Evolutionary conservation across 768 basidiomycete species (phyloP), one percentile per base, ranked within the genome.

Genomic region (Boletus speciosus): DNA sequence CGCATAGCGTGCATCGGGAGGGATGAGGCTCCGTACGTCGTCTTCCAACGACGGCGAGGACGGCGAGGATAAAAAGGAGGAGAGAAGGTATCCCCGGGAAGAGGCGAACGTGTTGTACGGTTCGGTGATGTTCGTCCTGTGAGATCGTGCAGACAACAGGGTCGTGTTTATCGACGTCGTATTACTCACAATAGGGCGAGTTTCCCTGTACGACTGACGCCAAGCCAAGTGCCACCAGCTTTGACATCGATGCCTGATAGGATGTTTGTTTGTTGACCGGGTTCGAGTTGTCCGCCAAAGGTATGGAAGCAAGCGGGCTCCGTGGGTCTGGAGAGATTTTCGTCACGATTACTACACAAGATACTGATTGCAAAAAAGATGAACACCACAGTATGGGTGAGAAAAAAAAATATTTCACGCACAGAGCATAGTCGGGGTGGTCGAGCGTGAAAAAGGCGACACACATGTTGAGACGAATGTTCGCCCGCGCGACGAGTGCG

Each of bases 51-150:
- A 70, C 56, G 66, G 64, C 49, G 74, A 66, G 50, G 76, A 70
- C 65, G 78, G 72, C 47, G 82, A 79, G 61, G 79, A 70, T 62
- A 93, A 79, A 65, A 88, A 91, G 23, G 81, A 79, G 29, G 86
- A 79, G 46, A 83, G 76, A 58, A 93, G 76, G 50, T 75, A 72
- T 46, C 91, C 91, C 60, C 91, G 79, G 61, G 90, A 88, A 31
- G 80, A 79, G 52, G 69, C 56, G 59, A 79, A 81, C 46, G 69
- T 63, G 57, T 64, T 67, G 37, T 66, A 52, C n/a, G 81, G 74
- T 70, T 93, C 90, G 40, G 86, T 89, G 68, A 93, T 91, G 74
- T 93, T 93, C 19, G 91, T 93, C 66, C 90, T 91, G 72, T 67
- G 55, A 62, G 65, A 54, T 23, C 31, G 16, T 23, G 2, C 5